A percentile compares a stretch with the other conserved stretches of the same genome.
These are phyloP conservation scores for Beverwykella pulmonaria DNA, from an alignment of 495 filamentous ascomycete genomes.

Conservation along the genomic window DNA sequence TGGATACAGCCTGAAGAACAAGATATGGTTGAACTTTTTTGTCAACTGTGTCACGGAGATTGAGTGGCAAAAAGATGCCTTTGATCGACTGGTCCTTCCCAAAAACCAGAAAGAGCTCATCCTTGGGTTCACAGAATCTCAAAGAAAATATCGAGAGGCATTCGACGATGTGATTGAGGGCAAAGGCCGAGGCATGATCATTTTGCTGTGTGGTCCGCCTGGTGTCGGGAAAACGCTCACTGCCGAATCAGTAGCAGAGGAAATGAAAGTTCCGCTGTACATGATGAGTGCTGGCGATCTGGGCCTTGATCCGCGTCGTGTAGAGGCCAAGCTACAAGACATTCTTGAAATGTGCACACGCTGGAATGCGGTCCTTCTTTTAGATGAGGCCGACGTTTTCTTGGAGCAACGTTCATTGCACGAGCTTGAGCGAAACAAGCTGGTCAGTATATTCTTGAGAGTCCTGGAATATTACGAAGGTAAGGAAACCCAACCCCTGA, in stretches of 20 bases:
- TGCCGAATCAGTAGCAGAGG: conserved; percentile 47
- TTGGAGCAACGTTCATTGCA: conserved; percentile 53
- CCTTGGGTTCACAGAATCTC: conserved; percentile 56
- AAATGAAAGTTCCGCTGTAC: conserved; percentile 48
- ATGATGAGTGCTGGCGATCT: conserved; percentile 49
- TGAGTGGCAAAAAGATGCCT: conserved; percentile 49
- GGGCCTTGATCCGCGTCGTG: conserved; percentile 41
- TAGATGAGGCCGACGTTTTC: conserved; percentile 73
- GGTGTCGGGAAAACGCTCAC: conserved; percentile 50
- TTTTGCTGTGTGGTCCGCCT: conserved; percentile 47
- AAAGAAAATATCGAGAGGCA: conserved; percentile 46
- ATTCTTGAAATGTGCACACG: conserved; percentile 48
- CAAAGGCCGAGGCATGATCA: conserved; percentile 49
- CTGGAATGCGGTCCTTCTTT: conserved; percentile 54
- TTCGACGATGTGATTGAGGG: conserved; percentile 63
- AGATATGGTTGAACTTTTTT: conserved; percentile 52
- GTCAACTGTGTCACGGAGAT: conserved; percentile 50
- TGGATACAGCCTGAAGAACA: conserved; percentile 52
- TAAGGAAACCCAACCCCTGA: conserved; percentile 39
- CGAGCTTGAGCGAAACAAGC: conserved; percentile 48
- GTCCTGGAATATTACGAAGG: conserved; percentile 63
- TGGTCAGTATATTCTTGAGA: conserved; percentile 54
- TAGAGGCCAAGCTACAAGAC: conserved; percentile 46
- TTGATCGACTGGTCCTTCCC: conserved; percentile 52
- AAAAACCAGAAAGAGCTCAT: conserved; percentile 53